These are phyloP conservation scores for Hypoxylon rickii DNA, from an alignment of 495 filamentous ascomycete genomes.

Conservation along the genomic window DNA sequence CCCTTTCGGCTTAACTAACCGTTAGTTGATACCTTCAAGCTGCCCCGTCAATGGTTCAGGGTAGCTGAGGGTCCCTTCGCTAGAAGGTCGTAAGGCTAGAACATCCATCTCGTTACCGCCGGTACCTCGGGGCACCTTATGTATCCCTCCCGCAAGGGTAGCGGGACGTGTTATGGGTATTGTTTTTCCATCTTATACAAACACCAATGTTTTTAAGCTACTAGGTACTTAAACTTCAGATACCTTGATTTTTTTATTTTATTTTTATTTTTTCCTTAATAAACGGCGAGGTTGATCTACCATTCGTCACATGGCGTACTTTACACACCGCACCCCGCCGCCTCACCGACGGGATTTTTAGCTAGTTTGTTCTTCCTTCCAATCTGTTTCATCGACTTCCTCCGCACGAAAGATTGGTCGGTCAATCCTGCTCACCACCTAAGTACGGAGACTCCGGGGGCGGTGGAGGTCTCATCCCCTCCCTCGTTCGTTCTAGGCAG, in stretches of 20 bases:
- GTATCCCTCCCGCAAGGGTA: slow-evolving; percentile 4
- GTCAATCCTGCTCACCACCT: slow-evolving; percentile 2
- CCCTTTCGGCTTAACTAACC: slow-evolving; percentile 21
- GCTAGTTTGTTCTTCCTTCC: not conserved
- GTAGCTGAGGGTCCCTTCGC: slow-evolving; percentile 4
- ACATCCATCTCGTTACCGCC: too few relatives aligned
- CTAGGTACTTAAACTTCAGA: not conserved
- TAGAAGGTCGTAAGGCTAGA: slow-evolving; percentile 17
- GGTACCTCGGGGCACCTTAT: slow-evolving; percentile 4
- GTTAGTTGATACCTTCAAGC: slow-evolving; percentile 7
- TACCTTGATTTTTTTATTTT: too few relatives aligned
- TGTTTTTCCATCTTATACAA: too few relatives aligned
- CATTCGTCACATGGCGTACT: not conserved
- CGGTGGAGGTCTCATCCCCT: slow-evolving; percentile 6
- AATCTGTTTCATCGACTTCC: not conserved
- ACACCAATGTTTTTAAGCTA: not conserved
- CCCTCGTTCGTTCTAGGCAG: slow-evolving; percentile 12
- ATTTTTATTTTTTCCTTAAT: not conserved
- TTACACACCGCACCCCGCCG: not conserved
- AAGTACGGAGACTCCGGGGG: slow-evolving; percentile 15
- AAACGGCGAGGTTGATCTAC: not conserved
- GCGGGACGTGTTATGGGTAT: not conserved
- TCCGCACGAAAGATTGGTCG: slow-evolving; percentile 1
- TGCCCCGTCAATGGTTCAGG: slow-evolving; percentile 8
- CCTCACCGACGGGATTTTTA: not conserved